These are phyloP conservation scores for Verruconis gallopava DNA, from an alignment of 2,329 filamentous ascomycete genomes.

Conservation along the genomic window DNA sequence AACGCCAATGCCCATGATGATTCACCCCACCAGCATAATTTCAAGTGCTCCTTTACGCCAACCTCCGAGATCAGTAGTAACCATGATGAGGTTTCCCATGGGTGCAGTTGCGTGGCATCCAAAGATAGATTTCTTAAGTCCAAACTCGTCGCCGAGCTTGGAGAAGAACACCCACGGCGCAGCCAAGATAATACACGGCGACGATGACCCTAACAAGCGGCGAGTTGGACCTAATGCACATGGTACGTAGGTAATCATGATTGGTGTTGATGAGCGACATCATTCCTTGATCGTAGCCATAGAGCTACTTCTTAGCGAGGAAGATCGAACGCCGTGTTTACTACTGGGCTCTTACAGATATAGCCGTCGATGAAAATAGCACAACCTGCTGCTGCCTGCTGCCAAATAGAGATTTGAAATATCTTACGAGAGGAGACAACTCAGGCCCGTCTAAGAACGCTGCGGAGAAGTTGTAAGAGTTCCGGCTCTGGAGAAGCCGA, in stretches of 20 bases:
- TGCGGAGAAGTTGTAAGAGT: too few species aligned
- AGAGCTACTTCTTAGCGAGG: conserved; percentile 5
- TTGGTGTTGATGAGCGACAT: conserved; percentile 45
- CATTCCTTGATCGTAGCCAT: conserved; percentile 28
- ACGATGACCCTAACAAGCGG: conserved; percentile 47
- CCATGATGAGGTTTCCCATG: conserved; percentile 48
- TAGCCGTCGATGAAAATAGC: conserved; percentile 40
- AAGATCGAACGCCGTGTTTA: conserved; percentile 17
- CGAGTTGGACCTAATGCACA: conserved; percentile 39
- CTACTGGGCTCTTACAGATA: conserved; percentile 39
- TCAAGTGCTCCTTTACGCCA: conserved; percentile 28
- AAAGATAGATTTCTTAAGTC: conserved; percentile 44
- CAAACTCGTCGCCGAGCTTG: conserved; percentile 39
- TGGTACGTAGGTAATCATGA: conserved; percentile 41
- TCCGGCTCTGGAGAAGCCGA: too few species aligned
- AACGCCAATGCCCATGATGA: conserved; percentile 44
- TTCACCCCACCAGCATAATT: conserved; percentile 37
- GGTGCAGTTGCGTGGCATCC: conserved; percentile 40
- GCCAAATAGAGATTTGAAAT: conserved; percentile 3
- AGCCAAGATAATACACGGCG: conserved; percentile 50
- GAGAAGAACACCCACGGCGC: conserved; percentile 44
- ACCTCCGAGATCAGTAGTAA: conserved; percentile 39
- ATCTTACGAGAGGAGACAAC: too few species aligned
- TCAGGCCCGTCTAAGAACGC: too few species aligned
- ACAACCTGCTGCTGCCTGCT: conserved; percentile 36